Percentiles rank a stretch among this genome's conserved stretches.
These are phyloP conservation scores for Leishmania major DNA, from an alignment of 208 protist species.

Conservation along the genomic window DNA sequence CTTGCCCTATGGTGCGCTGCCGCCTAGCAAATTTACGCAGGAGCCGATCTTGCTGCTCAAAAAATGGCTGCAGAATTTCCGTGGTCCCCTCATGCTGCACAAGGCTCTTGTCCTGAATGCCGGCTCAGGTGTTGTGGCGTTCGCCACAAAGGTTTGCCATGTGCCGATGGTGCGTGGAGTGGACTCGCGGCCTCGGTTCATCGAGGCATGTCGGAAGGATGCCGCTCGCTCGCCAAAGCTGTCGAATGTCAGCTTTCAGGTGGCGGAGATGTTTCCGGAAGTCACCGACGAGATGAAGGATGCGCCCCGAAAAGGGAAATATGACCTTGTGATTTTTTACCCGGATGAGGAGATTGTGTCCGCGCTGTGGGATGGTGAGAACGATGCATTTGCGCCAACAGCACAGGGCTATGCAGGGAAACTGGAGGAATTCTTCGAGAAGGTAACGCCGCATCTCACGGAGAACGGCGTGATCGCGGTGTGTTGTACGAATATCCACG, in stretches of 20 bases:
- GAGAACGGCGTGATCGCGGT: constrained; percentile 80
- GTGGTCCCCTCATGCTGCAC: constrained; percentile 61
- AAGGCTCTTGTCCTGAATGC: constrained; percentile 67
- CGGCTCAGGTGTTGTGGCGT: constrained; percentile 58
- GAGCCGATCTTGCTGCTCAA: constrained; percentile 78
- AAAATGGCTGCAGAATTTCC: constrained; percentile 76
- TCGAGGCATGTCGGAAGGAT: constrained; percentile 59
- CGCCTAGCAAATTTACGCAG: constrained; percentile 54
- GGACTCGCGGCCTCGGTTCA: constrained; percentile 68
- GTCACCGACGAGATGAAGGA: background rate
- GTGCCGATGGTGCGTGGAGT: constrained; percentile 85
- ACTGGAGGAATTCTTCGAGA: constrained; percentile 87
- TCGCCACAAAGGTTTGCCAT: constrained; percentile 46
- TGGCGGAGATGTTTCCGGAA: constrained; percentile 70
- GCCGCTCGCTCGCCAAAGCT: constrained; percentile 40
- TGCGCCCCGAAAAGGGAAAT: constrained; percentile 34
- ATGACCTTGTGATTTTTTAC: constrained; percentile 77
- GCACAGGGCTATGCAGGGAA: constrained; percentile 57
- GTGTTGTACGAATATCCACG: constrained; percentile 83
- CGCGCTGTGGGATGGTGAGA: constrained; percentile 36
- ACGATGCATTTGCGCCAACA: constrained; percentile 56
- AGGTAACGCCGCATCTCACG: constrained; percentile 50
- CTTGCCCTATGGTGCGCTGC: constrained; percentile 68
- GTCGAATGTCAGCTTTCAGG: constrained; percentile 73
- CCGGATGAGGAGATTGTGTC: constrained; percentile 73